A percentile compares a stretch with the other conserved stretches of the same genome.
Evolutionary conservation across 495 filamentous ascomycete species (phyloP).

Genomic region (Polyplosphaeria fusca): DNA sequence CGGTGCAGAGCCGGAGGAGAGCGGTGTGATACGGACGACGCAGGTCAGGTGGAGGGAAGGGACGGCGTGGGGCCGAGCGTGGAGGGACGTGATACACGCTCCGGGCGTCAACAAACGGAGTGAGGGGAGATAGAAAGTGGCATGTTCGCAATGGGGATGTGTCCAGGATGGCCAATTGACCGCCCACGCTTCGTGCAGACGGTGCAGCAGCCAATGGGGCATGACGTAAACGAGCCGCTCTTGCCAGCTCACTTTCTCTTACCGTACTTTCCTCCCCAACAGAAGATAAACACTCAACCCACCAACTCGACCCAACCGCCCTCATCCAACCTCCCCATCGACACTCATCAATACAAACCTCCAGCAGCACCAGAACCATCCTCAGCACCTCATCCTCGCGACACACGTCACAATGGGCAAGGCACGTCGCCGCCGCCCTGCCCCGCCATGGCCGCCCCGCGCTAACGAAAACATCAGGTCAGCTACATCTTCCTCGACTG

Average conservation of each 20-base stretch:
- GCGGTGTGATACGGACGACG: too few species aligned
- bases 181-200: constrained; percentile 5
- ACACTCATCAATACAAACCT: not conserved
- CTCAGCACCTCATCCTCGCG: not conserved
- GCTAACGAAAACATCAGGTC: constrained; percentile 49
- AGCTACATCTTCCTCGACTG: constrained; percentile 90
- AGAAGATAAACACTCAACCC: not conserved
- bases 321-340: too few species aligned
- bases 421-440: constrained; percentile 2
- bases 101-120: too few species aligned
- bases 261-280: not conserved
- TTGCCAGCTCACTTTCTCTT: constrained; percentile 8
- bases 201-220: not conserved
- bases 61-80: too few species aligned
- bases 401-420: constrained; percentile 25
- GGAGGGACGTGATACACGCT: too few species aligned
- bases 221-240: constrained; percentile 1
- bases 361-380: constrained; percentile 1
- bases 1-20: too few species aligned
- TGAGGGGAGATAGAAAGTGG: too few species aligned
- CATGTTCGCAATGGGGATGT: not conserved
- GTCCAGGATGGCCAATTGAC: not conserved
- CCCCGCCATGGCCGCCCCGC: constrained; percentile 17
- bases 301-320: too few species aligned
- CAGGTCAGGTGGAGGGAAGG: too few species aligned